Percentiles rank a stretch among this genome's conserved stretches.
phyloP scores from a whole-genome alignment of 2,329 filamentous ascomycete genomes.

The Hyphodiscus sp. region DNA sequence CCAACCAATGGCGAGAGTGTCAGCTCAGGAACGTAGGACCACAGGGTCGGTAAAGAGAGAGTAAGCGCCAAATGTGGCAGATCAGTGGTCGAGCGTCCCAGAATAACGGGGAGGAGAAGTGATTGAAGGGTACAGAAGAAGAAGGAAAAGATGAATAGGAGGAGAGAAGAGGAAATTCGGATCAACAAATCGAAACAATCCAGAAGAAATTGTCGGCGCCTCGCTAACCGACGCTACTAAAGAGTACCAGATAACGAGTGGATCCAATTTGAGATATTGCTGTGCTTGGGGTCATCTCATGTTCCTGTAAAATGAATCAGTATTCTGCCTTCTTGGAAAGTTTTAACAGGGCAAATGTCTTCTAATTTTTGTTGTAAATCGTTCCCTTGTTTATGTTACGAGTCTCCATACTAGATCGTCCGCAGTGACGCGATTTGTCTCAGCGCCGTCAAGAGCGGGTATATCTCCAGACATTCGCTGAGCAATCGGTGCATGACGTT shows the following conservation, averaged over 20 bases:
- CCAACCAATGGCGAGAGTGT: conserved; percentile 5
- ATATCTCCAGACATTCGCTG: too few species aligned
- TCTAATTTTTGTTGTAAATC: too few species aligned
- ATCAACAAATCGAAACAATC: background rate
- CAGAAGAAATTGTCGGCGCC: background rate
- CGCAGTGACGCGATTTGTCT: too few species aligned
- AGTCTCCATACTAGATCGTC: too few species aligned
- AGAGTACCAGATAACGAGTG: background rate
- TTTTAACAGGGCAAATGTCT: too few species aligned
- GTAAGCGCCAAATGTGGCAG: background rate
- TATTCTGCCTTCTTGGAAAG: too few species aligned
- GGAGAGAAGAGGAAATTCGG: background rate
- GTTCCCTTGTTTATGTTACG: too few species aligned
- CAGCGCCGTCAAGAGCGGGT: too few species aligned
- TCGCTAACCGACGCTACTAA: background rate
- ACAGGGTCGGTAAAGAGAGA: background rate
- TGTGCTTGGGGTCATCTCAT: background rate
- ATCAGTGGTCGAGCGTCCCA: background rate
- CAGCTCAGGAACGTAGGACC: background rate
- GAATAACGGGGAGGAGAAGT: background rate
- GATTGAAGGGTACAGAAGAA: background rate
- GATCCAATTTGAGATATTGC: background rate
- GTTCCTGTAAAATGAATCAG: too few species aligned
- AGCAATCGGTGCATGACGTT: too few species aligned
- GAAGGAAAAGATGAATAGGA: background rate